A percentile compares a stretch with the other conserved stretches of the same genome.
These are phyloP conservation scores for Pseudogymnoascus sp. DNA, from an alignment of 2,329 filamentous ascomycete genomes.

Conservation along the genomic window DNA sequence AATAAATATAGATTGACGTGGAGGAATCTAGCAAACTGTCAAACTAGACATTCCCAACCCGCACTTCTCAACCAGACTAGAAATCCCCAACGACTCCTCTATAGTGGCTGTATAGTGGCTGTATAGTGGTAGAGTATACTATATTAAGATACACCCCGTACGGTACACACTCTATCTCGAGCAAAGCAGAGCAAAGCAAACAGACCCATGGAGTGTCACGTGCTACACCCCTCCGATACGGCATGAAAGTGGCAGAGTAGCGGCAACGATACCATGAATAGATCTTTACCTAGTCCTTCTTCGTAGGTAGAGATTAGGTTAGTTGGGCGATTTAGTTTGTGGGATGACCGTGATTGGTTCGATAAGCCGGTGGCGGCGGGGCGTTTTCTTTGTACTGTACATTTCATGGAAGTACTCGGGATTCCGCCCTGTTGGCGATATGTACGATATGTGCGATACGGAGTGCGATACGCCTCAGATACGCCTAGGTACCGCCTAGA, in stretches of 20 bases:
- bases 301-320: not conserved
- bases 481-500: no score
- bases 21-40: not conserved
- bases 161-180: not conserved
- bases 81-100: not conserved
- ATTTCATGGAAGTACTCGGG: not conserved
- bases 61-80: not conserved
- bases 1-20: not conserved
- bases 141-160: not conserved
- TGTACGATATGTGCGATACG: not conserved
- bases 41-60: not conserved
- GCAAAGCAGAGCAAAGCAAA: not conserved
- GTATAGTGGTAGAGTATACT: not conserved
- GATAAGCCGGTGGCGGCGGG: constrained; percentile 1
- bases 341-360: not conserved
- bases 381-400: constrained; percentile 5
- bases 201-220: not conserved
- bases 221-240: not conserved
- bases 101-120: not conserved
- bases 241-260: no score
- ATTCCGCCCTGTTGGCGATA: not conserved
- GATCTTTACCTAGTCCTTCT: not conserved
- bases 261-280: not conserved
- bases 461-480: no score
- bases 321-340: constrained; percentile 9